These are phyloP conservation scores for Stagonosporopsis rhizophila DNA, from an alignment of 2,329 filamentous ascomycete genomes.

Conservation along the genomic window DNA sequence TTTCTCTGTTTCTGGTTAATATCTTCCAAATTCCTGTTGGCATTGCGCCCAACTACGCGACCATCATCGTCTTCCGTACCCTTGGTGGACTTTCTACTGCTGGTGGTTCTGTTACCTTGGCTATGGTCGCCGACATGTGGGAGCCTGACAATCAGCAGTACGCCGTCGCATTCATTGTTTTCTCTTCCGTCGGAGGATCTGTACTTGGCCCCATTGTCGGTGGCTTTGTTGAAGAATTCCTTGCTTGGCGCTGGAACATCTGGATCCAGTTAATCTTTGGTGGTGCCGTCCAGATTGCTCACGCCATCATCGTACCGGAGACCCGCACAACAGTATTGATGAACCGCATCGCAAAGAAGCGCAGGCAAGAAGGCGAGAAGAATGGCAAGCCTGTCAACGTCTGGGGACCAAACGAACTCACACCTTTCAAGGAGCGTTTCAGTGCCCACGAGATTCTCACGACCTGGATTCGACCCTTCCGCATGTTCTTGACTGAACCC, in stretches of 20 bases:
- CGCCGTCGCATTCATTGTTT: conserved; percentile 62
- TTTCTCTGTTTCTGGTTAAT: conserved; percentile 77
- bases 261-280: conserved; percentile 89
- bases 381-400: conserved; percentile 66
- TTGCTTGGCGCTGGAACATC: conserved; percentile 79
- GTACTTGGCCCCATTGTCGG: conserved; percentile 80
- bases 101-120: conserved; percentile 69
- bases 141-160: conserved; percentile 19
- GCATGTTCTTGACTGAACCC: conserved; percentile 77
- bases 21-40: conserved; percentile 72
- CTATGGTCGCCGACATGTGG: conserved; percentile 71
- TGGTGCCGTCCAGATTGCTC: conserved; percentile 70
- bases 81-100: conserved; percentile 59
- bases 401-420: conserved; percentile 77
- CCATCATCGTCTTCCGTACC: conserved; percentile 68
- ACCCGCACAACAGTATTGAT: conserved; percentile 79
- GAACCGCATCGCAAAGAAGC: conserved; percentile 78
- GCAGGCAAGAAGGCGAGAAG: conserved; percentile 68
- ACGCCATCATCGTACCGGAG: conserved; percentile 76
- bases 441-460: conserved; percentile 51
- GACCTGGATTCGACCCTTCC: conserved; percentile 68
- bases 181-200: conserved; percentile 80
- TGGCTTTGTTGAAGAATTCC: conserved; percentile 73
- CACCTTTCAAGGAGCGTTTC: conserved; percentile 46
- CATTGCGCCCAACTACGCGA: conserved; percentile 74